phyloP scores from a whole-genome alignment of 2,329 filamentous ascomycete genomes.

The Didymella arachidicola region DNA sequence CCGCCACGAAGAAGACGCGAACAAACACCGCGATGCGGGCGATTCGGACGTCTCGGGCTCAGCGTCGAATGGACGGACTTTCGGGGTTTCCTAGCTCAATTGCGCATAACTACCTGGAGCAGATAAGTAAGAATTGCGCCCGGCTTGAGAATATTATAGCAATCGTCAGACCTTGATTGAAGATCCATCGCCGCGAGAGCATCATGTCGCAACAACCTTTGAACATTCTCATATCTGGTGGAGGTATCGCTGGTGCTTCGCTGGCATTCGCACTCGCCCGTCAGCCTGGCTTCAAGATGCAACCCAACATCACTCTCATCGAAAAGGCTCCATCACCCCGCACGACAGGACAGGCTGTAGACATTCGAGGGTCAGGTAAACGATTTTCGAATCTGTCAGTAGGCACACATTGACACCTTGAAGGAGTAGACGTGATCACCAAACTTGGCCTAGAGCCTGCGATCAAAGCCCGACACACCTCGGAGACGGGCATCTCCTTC shows the following conservation, averaged over 20 bases:
- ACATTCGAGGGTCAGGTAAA: slow-evolving; percentile 52
- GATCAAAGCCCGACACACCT: slow-evolving; percentile 48
- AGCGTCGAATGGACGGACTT: neutral
- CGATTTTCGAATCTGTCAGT: neutral
- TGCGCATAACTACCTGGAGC: neutral
- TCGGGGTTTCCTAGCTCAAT: neutral
- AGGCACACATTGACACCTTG: neutral
- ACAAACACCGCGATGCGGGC: slow-evolving; percentile 1
- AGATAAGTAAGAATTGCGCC: neutral
- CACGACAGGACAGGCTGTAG: slow-evolving; percentile 55
- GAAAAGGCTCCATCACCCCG: slow-evolving; percentile 53
- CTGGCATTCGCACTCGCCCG: slow-evolving; percentile 48
- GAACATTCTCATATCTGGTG: slow-evolving; percentile 49
- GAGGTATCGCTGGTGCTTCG: slow-evolving; percentile 51
- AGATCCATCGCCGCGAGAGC: neutral
- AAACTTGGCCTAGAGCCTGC: slow-evolving; percentile 51
- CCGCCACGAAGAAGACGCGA: neutral
- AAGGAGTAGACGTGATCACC: slow-evolving; percentile 50
- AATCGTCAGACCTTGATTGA: neutral
- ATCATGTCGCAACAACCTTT: slow-evolving; percentile 17
- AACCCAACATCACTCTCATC: slow-evolving; percentile 53
- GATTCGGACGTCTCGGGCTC: slow-evolving; percentile 2
- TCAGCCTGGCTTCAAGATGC: slow-evolving; percentile 32
- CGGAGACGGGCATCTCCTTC: slow-evolving; percentile 54
- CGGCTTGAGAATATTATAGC: neutral